Evolutionary conservation across 2,329 filamentous ascomycete genomes (phyloP).

Genomic region (Penicillium expansum): DNA sequence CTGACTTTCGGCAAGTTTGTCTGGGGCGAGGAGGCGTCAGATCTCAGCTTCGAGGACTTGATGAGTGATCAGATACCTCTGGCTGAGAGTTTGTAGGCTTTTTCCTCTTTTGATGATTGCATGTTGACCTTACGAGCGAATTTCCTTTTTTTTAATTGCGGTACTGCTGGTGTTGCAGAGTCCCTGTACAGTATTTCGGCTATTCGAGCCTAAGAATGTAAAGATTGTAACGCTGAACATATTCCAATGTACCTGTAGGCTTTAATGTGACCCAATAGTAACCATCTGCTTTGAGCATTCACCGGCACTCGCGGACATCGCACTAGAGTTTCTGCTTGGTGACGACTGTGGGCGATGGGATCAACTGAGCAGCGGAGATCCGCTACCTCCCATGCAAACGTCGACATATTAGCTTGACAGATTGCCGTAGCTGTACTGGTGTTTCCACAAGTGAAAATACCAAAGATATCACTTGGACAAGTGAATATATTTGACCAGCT

Average conservation of each 20-base stretch:
- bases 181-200: neutral
- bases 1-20: slow-evolving; percentile 76
- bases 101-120: slow-evolving; percentile 1
- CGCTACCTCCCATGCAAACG: too few species aligned
- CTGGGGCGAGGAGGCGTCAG: slow-evolving; percentile 15
- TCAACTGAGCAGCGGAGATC: too few species aligned
- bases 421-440: too few species aligned
- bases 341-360: too few species aligned
- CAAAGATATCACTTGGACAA: too few species aligned
- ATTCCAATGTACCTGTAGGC: neutral
- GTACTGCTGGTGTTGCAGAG: neutral
- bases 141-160: neutral
- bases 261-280: too few species aligned
- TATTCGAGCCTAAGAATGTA: neutral
- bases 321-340: too few species aligned
- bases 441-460: too few species aligned
- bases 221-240: neutral
- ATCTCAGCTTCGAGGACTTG: neutral
- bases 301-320: too few species aligned
- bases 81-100: neutral
- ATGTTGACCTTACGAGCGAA: slow-evolving; percentile 6
- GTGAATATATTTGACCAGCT: too few species aligned
- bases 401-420: too few species aligned
- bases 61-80: slow-evolving; percentile 11
- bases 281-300: too few species aligned